Base-by-base conservation (phyloP, 257 asterid genomes). In the Henckelia pumila region DNA sequence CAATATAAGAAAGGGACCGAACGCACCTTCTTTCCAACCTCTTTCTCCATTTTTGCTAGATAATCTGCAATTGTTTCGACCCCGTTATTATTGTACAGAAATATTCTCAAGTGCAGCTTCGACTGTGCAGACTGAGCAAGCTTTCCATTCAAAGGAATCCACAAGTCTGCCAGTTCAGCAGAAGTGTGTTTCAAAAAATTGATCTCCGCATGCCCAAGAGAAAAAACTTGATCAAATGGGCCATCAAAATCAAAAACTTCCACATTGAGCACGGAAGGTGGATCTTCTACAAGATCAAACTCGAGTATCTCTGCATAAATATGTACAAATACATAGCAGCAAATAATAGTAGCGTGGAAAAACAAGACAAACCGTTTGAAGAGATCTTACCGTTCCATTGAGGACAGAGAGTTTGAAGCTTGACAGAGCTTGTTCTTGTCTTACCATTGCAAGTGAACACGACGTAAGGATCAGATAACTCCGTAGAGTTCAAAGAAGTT, bases 61-160 rank as follows among this genome's bases (percentile, higher is more conserved):
- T 89, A 88, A 73, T 89, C 98, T 85, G 87, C 83, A 21, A 89
- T 85, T 14, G 98, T 89, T 53, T 88, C 98, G 11, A 86, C 88
- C 60, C 98, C 98, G 32, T 92, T 92, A 53, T 81, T 89, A 63
- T 92, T 89, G 76, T 92, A 93, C 83, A 92, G 74, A 75, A 89
- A 89, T 61, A 92, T 85, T 68, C 98, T 77, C 73, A 89, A 74
- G 81, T 88, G 96, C 85, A 92, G 71, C 79, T 88, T 88, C 1
- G 98, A 85, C 71, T 84, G 96, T 62, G 84, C 80, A 30, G 94
- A 79, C 73, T 79, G 89, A 62, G 95, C 97, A 52, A 78, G 84
- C 68, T 89, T 92, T 20, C 98, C 98, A n/a, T 79, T 82, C 24
- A 92, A 83, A n/a, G 92, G 90, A 66, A 92, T 83, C 97, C 97